A percentile compares a stretch with the other conserved stretches of the same genome.
These are phyloP conservation scores for Debaryomycetaceae sp. DNA, from an alignment of 1,139 yeast genomes.

Conservation along the genomic window DNA sequence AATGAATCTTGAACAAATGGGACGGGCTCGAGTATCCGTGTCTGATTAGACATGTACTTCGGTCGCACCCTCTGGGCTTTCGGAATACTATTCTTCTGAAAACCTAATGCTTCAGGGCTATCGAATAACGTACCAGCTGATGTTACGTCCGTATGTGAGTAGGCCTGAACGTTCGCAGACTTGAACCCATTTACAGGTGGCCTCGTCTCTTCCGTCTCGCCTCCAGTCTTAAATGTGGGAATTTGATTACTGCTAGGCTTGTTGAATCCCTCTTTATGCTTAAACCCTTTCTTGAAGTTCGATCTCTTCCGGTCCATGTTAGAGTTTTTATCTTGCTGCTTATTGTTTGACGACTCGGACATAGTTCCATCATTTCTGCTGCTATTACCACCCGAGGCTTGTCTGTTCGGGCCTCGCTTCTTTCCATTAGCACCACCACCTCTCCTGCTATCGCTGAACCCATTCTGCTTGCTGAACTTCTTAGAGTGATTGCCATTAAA, in stretches of 20 bases:
- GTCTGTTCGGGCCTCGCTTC: conserved; percentile 3
- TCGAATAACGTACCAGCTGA: conserved; percentile 27
- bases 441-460: conserved; percentile 17
- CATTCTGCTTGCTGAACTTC: conserved; percentile 9
- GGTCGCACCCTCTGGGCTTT: conserved; percentile 30
- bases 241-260: not conserved
- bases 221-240: conserved; percentile 5
- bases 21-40: conserved; percentile 34
- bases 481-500: conserved; percentile 2
- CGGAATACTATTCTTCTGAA: conserved; percentile 10
- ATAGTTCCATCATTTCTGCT: conserved; percentile 2
- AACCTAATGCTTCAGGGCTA: conserved; percentile 31
- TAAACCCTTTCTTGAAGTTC: conserved; percentile 1
- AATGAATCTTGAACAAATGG: conserved; percentile 33
- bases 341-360: not conserved
- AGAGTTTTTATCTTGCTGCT: conserved; percentile 1
- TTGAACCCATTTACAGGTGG: conserved; percentile 21
- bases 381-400: conserved; percentile 7
- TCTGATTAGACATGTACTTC: conserved; percentile 34
- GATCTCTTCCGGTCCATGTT: conserved; percentile 3
- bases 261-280: not conserved
- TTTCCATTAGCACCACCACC: conserved; percentile 9
- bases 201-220: conserved; percentile 17
- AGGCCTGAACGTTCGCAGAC: conserved; percentile 19
- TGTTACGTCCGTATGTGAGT: conserved; percentile 17